Percentiles rank a stretch among this genome's conserved stretches.
Conservation (phyloP, 495 filamentous ascomycete species). For the Hyaloscypha variabilis region DNA sequence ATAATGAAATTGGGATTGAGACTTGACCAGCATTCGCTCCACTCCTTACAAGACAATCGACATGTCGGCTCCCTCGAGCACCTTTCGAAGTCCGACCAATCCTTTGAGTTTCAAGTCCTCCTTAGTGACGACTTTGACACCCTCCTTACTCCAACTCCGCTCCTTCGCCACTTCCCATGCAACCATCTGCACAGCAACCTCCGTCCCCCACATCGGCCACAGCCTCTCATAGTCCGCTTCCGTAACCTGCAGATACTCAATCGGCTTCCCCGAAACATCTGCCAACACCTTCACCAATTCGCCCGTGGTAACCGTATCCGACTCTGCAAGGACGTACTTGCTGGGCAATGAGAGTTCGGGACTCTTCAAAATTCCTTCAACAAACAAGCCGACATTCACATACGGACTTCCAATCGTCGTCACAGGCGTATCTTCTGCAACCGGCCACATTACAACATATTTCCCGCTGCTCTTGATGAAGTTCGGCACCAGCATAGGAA, state of each 20-base stretch:
- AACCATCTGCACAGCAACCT: constrained; percentile 43
- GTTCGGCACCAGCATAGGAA: constrained; percentile 36
- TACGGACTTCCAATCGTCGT: constrained; percentile 40
- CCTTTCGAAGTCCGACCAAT: not conserved
- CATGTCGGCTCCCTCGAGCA: not conserved
- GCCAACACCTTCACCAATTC: constrained; percentile 43
- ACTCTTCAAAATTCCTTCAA: constrained; percentile 40
- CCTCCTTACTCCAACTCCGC: constrained; percentile 35
- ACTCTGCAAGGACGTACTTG: constrained; percentile 36
- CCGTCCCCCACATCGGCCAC: constrained; percentile 38
- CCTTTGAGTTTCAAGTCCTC: not conserved
- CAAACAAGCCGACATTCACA: constrained; percentile 43
- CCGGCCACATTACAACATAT: constrained; percentile 39
- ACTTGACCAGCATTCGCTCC: not conserved
- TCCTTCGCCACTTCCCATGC: constrained; percentile 37
- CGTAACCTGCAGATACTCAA: constrained; percentile 26
- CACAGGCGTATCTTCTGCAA: constrained; percentile 36
- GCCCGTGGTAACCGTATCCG: constrained; percentile 33
- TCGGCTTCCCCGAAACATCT: constrained; percentile 31
- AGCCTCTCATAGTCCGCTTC: constrained; percentile 32
- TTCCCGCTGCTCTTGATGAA: constrained; percentile 27
- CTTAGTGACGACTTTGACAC: not conserved
- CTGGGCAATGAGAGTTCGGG: constrained; percentile 31
- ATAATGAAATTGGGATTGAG: not conserved
- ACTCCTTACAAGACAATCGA: not conserved